Conservation (phyloP, 2,329 filamentous ascomycete species). For the Penicillium brasilianum region DNA sequence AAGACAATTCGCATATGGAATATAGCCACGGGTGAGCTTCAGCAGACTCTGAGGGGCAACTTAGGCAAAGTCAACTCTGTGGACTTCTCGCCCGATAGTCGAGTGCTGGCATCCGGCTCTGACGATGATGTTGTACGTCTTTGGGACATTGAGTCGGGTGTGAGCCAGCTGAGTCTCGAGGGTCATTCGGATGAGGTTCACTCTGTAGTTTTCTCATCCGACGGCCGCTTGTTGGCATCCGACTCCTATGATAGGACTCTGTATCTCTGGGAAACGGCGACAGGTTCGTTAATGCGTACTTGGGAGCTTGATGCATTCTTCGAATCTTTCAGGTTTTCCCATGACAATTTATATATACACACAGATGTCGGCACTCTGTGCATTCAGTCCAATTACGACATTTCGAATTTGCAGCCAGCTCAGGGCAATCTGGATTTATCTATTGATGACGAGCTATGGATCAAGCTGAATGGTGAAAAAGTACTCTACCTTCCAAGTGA, state of each 20-base stretch:
- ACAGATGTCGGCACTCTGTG: not conserved
- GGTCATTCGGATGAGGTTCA: constrained; percentile 16
- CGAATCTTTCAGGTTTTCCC: no score
- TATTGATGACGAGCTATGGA: constrained; percentile 11
- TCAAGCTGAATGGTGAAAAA: constrained; percentile 14
- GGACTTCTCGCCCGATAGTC: no score
- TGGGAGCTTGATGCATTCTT: no score
- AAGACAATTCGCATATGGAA: no score
- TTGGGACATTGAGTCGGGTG: no score
- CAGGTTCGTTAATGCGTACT: not conserved
- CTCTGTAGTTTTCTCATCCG: not conserved
- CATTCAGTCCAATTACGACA: not conserved
- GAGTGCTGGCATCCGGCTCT: no score
- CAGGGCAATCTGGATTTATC: constrained; percentile 3
- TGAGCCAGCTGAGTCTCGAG: no score
- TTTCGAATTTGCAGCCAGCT: not conserved
- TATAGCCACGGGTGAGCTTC: no score
- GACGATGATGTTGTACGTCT: no score
- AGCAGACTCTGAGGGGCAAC: no score
- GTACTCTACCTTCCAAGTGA: constrained; percentile 24
- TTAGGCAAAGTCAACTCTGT: no score
- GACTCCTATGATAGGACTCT: not conserved
- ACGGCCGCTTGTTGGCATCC: not conserved
- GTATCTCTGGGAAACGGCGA: not conserved
- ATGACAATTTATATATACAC: constrained; percentile 2